Percentiles rank a stretch among this genome's conserved stretches.
These are phyloP conservation scores for Hymenoscyphus infarciens DNA, from an alignment of 2,329 filamentous ascomycete species.

Conservation along the genomic window DNA sequence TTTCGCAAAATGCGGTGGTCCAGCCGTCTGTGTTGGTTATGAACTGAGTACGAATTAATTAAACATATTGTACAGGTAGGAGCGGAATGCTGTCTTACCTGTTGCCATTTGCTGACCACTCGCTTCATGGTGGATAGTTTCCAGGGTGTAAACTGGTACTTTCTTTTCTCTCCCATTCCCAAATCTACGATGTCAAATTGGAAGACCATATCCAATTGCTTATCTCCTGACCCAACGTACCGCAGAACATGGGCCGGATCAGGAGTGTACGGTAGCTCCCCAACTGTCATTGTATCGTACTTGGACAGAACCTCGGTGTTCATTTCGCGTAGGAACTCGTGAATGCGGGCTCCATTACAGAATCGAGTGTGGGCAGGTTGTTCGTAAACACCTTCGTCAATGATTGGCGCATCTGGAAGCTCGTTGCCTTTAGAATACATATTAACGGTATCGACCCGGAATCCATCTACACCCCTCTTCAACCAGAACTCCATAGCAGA, in stretches of 20 bases:
- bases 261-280: conserved; percentile 63
- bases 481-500: conserved; percentile 77
- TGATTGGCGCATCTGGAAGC: conserved; percentile 56
- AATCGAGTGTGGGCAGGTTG: conserved; percentile 56
- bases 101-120: conserved; percentile 48
- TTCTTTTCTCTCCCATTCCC: conserved; percentile 52
- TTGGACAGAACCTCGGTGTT: conserved; percentile 51
- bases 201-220: conserved; percentile 67
- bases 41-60: conserved; percentile 32
- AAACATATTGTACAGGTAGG: too few relatives aligned
- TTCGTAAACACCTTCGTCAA: conserved; percentile 40
- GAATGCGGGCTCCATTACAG: conserved; percentile 65
- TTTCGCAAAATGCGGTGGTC: conserved; percentile 60
- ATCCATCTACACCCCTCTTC: conserved; percentile 66
- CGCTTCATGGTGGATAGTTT: conserved; percentile 47
- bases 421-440: conserved; percentile 62
- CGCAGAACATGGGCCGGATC: conserved; percentile 53
- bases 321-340: conserved; percentile 67
- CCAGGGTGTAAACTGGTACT: conserved; percentile 46
- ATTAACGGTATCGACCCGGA: conserved; percentile 73
- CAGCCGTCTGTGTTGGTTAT: conserved; percentile 52
- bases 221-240: conserved; percentile 56
- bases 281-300: conserved; percentile 68
- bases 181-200: conserved; percentile 63
- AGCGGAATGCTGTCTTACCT: too few relatives aligned